phyloP scores from a whole-genome alignment of 228 moss, liverwort and hornwort species.

The Sphagnum fallax region DNA sequence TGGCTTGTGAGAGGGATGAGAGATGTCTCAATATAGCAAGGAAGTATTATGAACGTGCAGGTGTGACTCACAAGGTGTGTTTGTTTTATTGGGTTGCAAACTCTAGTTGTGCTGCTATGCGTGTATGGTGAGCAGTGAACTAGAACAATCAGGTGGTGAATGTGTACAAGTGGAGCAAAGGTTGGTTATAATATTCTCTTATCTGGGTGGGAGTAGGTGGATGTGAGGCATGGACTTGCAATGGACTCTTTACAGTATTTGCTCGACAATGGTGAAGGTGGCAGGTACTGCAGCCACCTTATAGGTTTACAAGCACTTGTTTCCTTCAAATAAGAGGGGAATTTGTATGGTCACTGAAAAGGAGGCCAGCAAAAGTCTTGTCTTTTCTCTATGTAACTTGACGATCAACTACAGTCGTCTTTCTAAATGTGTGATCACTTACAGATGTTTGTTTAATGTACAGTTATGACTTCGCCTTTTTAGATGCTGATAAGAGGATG shows the following conservation, averaged over 20 bases:
- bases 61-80: constrained; percentile 73
- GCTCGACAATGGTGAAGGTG: constrained; percentile 63
- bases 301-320: no score
- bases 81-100: neutral
- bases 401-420: no score
- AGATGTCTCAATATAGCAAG: constrained; percentile 55
- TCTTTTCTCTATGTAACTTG: neutral
- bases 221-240: constrained; percentile 73
- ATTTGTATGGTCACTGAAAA: no score
- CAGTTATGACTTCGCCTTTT: constrained; percentile 90
- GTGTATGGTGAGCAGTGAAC: neutral
- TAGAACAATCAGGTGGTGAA: constrained; percentile 21
- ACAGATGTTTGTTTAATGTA: constrained; percentile 5
- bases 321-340: no score
- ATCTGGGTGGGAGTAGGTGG: constrained; percentile 43
- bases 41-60: constrained; percentile 73
- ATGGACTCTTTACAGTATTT: constrained; percentile 58
- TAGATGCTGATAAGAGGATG: constrained; percentile 94
- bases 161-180: neutral
- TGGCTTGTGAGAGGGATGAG: constrained; percentile 88
- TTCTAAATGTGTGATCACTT: constrained; percentile 3
- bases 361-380: neutral
- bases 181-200: no score
- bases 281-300: constrained; percentile 33
- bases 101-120: neutral